Percentiles rank a stretch among this genome's conserved stretches.
Evolutionary conservation across 805 yeast genomes (phyloP).

Genomic region (Pichia heedii): DNA sequence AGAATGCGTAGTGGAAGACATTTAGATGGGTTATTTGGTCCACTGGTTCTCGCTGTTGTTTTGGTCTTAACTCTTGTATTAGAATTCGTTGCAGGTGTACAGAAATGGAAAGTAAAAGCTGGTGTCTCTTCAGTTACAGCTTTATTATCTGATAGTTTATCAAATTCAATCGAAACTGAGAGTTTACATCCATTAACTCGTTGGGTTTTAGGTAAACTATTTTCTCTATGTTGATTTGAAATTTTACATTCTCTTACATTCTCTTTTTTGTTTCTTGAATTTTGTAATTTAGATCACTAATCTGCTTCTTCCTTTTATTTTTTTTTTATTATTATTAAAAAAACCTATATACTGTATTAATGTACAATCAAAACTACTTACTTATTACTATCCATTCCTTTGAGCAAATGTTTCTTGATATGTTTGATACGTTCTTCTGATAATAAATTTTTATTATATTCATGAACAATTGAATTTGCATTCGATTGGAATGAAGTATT

Average conservation of each 20-base stretch:
- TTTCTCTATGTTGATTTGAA: conserved; percentile 17
- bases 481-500: background rate
- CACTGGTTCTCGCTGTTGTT: conserved; percentile 66
- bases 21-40: conserved; percentile 85
- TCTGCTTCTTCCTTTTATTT: no score
- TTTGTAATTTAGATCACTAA: background rate
- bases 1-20: conserved; percentile 78
- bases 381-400: conserved; percentile 1
- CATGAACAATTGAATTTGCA: conserved; percentile 11
- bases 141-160: conserved; percentile 6
- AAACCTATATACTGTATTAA: background rate
- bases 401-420: conserved; percentile 19
- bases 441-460: conserved; percentile 10
- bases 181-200: conserved; percentile 22
- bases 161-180: conserved; percentile 9
- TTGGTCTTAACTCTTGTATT: conserved; percentile 56
- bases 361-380: background rate
- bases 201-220: conserved; percentile 18
- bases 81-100: conserved; percentile 66
- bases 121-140: conserved; percentile 10
- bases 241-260: background rate
- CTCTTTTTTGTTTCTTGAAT: background rate
- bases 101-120: conserved; percentile 20
- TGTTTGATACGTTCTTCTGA: conserved; percentile 20
- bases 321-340: background rate